phyloP scores from a whole-genome alignment of 139 green algal species.

The Pseudopediastrum boryanum region DNA sequence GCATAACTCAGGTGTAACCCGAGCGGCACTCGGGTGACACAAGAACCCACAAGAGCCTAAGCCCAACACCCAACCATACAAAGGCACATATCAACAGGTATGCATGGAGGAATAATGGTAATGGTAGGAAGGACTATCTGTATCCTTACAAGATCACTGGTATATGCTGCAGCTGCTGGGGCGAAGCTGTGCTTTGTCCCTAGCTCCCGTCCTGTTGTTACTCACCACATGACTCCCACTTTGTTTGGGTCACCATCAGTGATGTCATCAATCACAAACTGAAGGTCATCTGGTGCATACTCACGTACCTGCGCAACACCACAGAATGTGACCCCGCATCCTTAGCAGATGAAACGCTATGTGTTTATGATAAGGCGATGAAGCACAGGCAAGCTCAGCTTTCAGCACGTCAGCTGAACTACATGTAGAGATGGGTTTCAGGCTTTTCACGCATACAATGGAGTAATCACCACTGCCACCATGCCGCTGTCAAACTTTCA shows the following conservation, averaged over 20 bases:
- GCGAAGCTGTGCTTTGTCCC: neutral
- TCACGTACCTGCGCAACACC: slow-evolving; percentile 31
- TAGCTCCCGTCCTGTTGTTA: neutral
- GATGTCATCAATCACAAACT: slow-evolving; percentile 82
- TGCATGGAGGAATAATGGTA: too few relatives aligned
- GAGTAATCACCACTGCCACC: too few relatives aligned
- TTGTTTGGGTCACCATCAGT: slow-evolving; percentile 49
- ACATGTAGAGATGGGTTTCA: neutral
- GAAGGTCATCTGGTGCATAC: slow-evolving; percentile 67
- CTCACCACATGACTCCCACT: slow-evolving; percentile 77
- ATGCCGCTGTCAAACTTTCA: too few relatives aligned
- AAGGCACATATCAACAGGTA: too few relatives aligned
- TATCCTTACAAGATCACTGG: too few relatives aligned
- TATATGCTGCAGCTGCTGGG: neutral
- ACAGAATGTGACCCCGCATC: neutral
- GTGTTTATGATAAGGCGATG: neutral
- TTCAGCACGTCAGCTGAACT: neutral
- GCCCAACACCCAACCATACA: too few relatives aligned
- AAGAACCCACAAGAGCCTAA: too few relatives aligned
- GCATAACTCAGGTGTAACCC: too few relatives aligned
- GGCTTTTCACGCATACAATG: too few relatives aligned
- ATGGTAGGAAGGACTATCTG: too few relatives aligned
- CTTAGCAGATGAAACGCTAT: neutral
- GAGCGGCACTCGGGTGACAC: too few relatives aligned
- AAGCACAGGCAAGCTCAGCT: neutral